A percentile compares a stretch with the other conserved stretches of the same genome.
These are phyloP conservation scores for Zostera marina DNA, from an alignment of 116 monocot species.

Conservation along the genomic window DNA sequence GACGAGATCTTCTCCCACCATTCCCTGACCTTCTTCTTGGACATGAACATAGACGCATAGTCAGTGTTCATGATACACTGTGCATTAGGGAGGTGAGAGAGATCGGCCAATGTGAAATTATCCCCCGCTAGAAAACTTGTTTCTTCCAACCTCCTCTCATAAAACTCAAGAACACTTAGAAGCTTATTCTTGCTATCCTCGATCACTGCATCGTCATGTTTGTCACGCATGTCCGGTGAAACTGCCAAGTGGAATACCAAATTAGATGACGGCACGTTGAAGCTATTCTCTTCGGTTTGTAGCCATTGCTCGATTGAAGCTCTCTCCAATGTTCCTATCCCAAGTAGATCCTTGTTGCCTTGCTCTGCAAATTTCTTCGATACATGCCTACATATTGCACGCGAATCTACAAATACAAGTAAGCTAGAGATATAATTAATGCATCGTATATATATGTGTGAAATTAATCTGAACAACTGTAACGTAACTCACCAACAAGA, in stretches of 20 bases:
- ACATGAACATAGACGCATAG: slow-evolving; percentile 7
- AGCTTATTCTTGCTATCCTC: slow-evolving; percentile 14
- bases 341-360: slow-evolving; percentile 38
- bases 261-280: slow-evolving; percentile 12
- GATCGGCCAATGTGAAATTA: slow-evolving; percentile 28
- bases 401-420: slow-evolving; percentile 46
- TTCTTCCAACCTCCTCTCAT: slow-evolving; percentile 15
- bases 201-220: slow-evolving; percentile 1
- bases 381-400: slow-evolving; percentile 35
- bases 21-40: slow-evolving; percentile 14
- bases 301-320: slow-evolving; percentile 50
- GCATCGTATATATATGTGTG: too few species aligned
- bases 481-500: slow-evolving; percentile 6
- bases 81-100: slow-evolving; percentile 24
- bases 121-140: slow-evolving; percentile 19
- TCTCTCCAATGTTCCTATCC: slow-evolving; percentile 37
- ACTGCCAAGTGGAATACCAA: slow-evolving; percentile 20
- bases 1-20: slow-evolving; percentile 23
- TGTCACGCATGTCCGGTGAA: not conserved
- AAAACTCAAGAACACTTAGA: slow-evolving; percentile 10
- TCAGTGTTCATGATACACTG: slow-evolving; percentile 12
- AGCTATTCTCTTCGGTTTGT: slow-evolving; percentile 17
- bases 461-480: not conserved
- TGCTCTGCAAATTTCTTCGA: slow-evolving; percentile 20
- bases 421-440: too few species aligned